Evolutionary conservation across 2,329 filamentous ascomycete species (phyloP), one percentile per base, ranked within the genome.

Genomic region (Purpureocillium lavendulum): DNA sequence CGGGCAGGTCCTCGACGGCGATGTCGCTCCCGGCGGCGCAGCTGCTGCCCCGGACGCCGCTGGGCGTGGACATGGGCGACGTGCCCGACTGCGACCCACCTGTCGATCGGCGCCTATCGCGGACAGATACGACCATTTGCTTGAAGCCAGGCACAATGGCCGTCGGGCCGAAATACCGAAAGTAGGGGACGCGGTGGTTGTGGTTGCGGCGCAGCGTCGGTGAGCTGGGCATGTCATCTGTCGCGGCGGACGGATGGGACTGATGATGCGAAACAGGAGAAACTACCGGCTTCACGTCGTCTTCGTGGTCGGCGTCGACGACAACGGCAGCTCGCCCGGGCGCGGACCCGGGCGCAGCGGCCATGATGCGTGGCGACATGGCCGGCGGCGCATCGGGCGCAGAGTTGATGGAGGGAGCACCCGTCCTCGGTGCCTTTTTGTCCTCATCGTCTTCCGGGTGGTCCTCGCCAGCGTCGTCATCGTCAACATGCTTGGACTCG

Each of bases 131-230:
- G 18, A 94, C 85, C 86, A 94, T 94, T 59, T 94, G 87, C 61
- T 94, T 94, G 65, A 88, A 94, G 16, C 87, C 87, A 2, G 87
- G 87, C 38, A 92, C 86, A 53, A 94, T 94, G 45, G 87, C 88
- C 1, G 88, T 94, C 0, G 87, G 86, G 0, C 87, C 88, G 56
- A 94, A 92, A 60, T 92, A 94, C 44, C 88, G 73, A 52, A 94
- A 94, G 57, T 92, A 95, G 0, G 87, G 87, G 46, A 94, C 85
- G 39, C 82, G 75, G 53, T 83, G 68, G 44, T 75, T 68, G 56
- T 74, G 69, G 24, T 66, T 59, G 49, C 74, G 67, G 45, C 74
- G 65, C 36, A 70, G 60, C 10, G 64, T 51, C 1, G 70, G 69
- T 16, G 71, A 74, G 21, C 59, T 46, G 13, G 51, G 48, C 3